A percentile compares a stretch with the other conserved stretches of the same genome.
Evolutionary conservation across 768 basidiomycete species (phyloP).

Genomic region (Serendipita sp.): DNA sequence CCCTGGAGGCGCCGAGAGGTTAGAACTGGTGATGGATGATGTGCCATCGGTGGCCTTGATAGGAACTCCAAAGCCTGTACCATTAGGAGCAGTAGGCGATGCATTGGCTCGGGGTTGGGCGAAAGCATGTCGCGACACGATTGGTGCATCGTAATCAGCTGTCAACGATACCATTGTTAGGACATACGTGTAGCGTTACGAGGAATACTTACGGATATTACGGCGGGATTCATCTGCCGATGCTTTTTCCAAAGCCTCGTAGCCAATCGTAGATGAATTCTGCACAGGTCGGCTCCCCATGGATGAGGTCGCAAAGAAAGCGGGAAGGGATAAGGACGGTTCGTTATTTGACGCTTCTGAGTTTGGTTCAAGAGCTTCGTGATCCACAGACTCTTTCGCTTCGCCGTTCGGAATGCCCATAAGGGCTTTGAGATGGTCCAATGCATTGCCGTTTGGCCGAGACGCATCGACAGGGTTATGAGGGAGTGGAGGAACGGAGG

Average conservation of each 20-base stretch:
- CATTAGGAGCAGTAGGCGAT: neutral
- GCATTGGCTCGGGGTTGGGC: neutral
- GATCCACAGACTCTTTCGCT: neutral
- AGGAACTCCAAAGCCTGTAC: neutral
- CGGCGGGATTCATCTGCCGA: neutral
- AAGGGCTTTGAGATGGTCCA: neutral
- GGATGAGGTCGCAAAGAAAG: neutral
- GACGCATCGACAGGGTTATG: neutral
- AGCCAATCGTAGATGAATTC: neutral
- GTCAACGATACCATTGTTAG: too few species aligned
- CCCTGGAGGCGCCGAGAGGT: neutral
- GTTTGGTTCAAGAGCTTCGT: neutral
- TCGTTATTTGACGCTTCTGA: neutral
- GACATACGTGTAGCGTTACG: too few species aligned
- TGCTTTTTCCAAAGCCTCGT: neutral
- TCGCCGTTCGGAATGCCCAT: constrained; percentile 1
- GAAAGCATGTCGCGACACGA: neutral
- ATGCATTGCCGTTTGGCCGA: neutral
- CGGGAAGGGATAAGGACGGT: neutral
- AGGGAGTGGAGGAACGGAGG: neutral
- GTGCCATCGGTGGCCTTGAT: neutral
- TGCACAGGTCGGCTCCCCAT: neutral
- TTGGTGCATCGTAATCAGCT: neutral
- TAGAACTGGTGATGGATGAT: neutral
- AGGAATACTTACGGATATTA: neutral